Conservation (phyloP, 352 stramenopile species). For the Thraustotheca clavata region DNA sequence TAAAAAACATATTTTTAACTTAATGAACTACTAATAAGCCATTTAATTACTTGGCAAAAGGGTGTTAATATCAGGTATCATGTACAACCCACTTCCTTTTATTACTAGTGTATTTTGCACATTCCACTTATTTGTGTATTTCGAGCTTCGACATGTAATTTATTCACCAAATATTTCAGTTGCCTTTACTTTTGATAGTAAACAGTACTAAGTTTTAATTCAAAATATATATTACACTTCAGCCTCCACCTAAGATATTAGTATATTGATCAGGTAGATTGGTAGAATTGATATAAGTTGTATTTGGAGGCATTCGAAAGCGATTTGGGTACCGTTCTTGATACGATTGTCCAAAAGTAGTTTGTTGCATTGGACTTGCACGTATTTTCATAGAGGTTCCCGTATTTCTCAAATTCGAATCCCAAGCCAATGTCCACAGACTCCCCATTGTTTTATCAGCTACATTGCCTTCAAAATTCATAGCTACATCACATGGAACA, state of each 20-base stretch:
- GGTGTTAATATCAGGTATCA: no score
- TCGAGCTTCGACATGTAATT: no score
- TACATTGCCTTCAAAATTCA: constrained; percentile 53
- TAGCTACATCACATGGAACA: constrained; percentile 72
- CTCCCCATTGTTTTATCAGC: constrained; percentile 37
- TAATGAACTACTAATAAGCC: no score
- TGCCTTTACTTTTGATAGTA: no score
- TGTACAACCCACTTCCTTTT: no score
- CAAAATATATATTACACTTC: neutral
- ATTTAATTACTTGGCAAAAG: no score
- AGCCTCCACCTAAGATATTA: constrained; percentile 14
- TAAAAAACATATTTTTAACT: no score
- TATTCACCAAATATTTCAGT: no score
- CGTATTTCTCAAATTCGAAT: constrained; percentile 42
- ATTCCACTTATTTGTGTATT: no score
- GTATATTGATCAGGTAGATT: constrained; percentile 12
- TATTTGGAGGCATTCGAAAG: constrained; percentile 20
- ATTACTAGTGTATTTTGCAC: no score
- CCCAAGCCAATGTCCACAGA: constrained; percentile 47
- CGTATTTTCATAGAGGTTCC: constrained; percentile 64
- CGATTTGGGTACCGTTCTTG: constrained; percentile 57
- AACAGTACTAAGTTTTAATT: neutral
- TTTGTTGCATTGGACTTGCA: constrained; percentile 33
- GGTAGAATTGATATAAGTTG: constrained; percentile 15
- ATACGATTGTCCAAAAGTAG: constrained; percentile 44